These are phyloP conservation scores for Teratosphaeria destructans DNA, from an alignment of 2,329 filamentous ascomycete genomes.

Conservation along the genomic window DNA sequence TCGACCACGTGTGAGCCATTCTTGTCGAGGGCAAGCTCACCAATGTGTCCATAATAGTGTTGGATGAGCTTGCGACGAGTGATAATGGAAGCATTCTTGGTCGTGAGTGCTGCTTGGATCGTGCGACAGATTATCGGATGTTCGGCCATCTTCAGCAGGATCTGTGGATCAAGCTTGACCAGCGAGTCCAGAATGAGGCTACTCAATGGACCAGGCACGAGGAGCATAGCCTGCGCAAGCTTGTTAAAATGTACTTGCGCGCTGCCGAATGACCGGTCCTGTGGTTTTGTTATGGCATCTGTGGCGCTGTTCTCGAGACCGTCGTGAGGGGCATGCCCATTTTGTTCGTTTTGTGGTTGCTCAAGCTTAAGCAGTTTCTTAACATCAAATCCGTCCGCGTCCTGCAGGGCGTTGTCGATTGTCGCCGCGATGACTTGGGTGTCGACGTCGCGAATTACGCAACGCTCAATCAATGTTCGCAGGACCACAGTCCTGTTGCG, in stretches of 20 bases:
- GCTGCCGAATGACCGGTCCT: slow-evolving; percentile 17
- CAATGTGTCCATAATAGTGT: slow-evolving; percentile 51
- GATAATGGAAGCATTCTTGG: slow-evolving; percentile 43
- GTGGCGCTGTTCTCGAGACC: slow-evolving; percentile 6
- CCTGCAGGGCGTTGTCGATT: slow-evolving; percentile 48
- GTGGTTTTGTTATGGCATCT: slow-evolving; percentile 7
- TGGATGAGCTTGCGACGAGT: slow-evolving; percentile 54
- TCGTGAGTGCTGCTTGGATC: slow-evolving; percentile 52
- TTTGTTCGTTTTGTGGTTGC: slow-evolving; percentile 19
- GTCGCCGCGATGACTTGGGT: slow-evolving; percentile 45
- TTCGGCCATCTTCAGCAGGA: slow-evolving; percentile 52
- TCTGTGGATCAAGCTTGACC: slow-evolving; percentile 40
- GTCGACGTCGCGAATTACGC: slow-evolving; percentile 54
- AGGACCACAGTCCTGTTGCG: slow-evolving; percentile 70
- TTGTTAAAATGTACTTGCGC: slow-evolving; percentile 55
- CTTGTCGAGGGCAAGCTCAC: slow-evolving; percentile 49
- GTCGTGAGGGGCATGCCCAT: slow-evolving; percentile 9
- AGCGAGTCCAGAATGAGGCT: slow-evolving; percentile 58
- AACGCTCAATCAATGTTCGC: slow-evolving; percentile 73
- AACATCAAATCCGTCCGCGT: slow-evolving; percentile 41
- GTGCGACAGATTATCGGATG: slow-evolving; percentile 50
- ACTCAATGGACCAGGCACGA: slow-evolving; percentile 57
- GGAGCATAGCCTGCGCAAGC: slow-evolving; percentile 68
- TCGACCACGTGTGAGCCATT: slow-evolving; percentile 60
- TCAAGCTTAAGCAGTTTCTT: slow-evolving; percentile 51